Base-by-base conservation (phyloP, 768 basidiomycete genomes). In the Mycena capillaripes region DNA sequence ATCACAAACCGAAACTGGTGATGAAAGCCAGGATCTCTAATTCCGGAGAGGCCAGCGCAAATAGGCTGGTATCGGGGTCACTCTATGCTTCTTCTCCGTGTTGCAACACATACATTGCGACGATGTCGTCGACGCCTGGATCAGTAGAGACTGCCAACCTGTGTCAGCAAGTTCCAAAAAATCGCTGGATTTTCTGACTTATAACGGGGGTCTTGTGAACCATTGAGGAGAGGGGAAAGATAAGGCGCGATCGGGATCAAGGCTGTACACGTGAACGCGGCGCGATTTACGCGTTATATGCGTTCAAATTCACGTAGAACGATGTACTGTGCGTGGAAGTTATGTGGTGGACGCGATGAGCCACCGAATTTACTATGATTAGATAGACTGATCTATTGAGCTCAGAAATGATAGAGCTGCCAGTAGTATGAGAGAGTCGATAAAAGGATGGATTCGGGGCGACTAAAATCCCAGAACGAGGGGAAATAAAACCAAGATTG, bases 41-140 rank as follows among this genome's bases (percentile, higher is more conserved):
- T 78, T 97, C 95, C 14, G 96, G 95, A 12, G 93, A 95, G 21
- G 95, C 88, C 27, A 96, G 84, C 0, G 95, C 95, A 14, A 95
- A 83, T 64, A 96, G 82, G 69, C 94, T 95, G 76, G 10, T 30
- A 32, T 30, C 10, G n/a, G 19, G 53, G 59, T 74, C 23, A 70
- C 7, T 58, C 7, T 7, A 34, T n/a, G 21, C 59, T 34, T 58
- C 67, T 10, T 66, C 25, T 59, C 53, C 50, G 29, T 34, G 44
- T 25, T 36, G 21, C 14, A 44, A 38, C 32, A 80, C 90, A 69
- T 69, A 93, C 94, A 97, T 90, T 32, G 95, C 95, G 61, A 95
- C 75, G 29, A 87, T 84, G 79, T 97, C 95, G 77, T 97, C 95
- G 4, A 95, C 92, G 38, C 95, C 95, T 9, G 95, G 94, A 78